Conservation (phyloP, 345 rosid species). For the Populus davidiana region DNA sequence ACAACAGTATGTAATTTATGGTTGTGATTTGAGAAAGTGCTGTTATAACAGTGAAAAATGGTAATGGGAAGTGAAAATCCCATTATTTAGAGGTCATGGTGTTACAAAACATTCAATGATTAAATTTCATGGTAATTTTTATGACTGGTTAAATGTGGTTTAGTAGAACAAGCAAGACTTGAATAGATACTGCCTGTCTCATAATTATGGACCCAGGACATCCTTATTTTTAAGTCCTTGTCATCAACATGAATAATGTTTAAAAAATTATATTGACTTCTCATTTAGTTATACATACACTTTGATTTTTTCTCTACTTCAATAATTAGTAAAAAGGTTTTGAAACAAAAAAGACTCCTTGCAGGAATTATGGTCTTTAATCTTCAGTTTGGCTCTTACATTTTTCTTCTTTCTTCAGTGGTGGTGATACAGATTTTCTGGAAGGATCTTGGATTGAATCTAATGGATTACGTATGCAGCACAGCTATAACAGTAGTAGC, state of each 20-base stretch:
- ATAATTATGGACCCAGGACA: background rate
- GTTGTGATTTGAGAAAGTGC: background rate
- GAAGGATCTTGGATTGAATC: slow-evolving; percentile 67
- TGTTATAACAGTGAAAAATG: background rate
- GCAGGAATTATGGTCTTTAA: slow-evolving; percentile 8
- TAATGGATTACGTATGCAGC: slow-evolving; percentile 51
- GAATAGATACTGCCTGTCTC: background rate
- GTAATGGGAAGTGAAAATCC: background rate
- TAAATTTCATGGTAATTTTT: background rate
- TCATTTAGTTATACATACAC: background rate
- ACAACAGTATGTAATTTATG: background rate
- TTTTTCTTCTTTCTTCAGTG: slow-evolving; percentile 45
- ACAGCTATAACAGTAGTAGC: slow-evolving; percentile 80
- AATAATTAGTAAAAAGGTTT: background rate
- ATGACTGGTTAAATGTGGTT: background rate
- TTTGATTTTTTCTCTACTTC: background rate
- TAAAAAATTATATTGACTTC: background rate
- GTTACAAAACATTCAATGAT: background rate
- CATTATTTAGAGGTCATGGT: background rate
- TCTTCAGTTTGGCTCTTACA: background rate
- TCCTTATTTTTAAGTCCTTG: background rate
- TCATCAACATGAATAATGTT: background rate
- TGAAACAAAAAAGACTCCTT: background rate
- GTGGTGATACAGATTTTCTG: slow-evolving; percentile 56
- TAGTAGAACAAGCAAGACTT: background rate